Evolutionary conservation across 2,329 filamentous ascomycete genomes (phyloP).

Genomic region (Pseudogymnoascus sp.): DNA sequence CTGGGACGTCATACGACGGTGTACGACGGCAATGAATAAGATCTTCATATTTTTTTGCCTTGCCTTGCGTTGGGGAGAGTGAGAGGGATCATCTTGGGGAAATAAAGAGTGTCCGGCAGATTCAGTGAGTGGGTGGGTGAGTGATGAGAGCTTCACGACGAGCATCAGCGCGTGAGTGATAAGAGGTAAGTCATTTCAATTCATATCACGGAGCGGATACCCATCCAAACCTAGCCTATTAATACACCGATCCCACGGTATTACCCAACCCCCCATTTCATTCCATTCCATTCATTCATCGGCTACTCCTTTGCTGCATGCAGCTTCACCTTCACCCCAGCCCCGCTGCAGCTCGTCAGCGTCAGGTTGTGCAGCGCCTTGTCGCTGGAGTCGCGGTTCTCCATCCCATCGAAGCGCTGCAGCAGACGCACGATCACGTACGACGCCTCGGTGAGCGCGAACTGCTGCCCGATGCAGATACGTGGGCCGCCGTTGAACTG

Average conservation of each 20-base stretch:
- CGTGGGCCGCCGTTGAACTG: constrained; percentile 32
- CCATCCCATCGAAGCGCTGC: constrained; percentile 28
- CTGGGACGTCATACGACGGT: neutral
- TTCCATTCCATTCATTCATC: neutral
- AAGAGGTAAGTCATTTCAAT: neutral
- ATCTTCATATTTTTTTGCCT: neutral
- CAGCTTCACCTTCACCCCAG: constrained; percentile 28
- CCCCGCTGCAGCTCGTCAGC: constrained; percentile 24
- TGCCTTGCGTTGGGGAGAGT: neutral
- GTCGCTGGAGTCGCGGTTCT: constrained; percentile 25
- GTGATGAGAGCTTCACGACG: neutral
- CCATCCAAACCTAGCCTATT: neutral
- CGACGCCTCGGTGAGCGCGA: constrained; percentile 29
- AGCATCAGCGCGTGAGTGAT: neutral
- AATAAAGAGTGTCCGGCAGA: too few species aligned
- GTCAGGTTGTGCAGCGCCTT: constrained; percentile 23
- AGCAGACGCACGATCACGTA: constrained; percentile 29
- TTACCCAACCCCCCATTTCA: neutral
- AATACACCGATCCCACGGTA: neutral
- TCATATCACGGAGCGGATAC: neutral
- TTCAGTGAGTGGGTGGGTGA: too few species aligned
- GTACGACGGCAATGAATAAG: neutral
- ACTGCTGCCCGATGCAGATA: constrained; percentile 32
- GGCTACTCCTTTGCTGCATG: constrained; percentile 20
- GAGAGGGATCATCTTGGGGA: neutral